These are phyloP conservation scores for Neurospora sp. DNA, from an alignment of 495 filamentous ascomycete genomes.

Conservation along the genomic window DNA sequence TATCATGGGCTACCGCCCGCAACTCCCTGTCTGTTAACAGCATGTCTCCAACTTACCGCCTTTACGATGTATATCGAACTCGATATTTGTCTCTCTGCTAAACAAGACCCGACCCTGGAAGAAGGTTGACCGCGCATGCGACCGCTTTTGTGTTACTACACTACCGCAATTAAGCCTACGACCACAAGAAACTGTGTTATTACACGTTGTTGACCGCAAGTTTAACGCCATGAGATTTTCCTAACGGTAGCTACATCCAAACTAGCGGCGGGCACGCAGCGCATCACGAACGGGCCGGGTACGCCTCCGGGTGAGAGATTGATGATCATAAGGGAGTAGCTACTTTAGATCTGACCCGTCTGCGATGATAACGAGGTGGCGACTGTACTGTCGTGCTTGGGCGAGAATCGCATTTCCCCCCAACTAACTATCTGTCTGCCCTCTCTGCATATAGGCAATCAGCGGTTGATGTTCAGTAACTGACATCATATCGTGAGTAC, in stretches of 20 bases:
- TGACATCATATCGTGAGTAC: not conserved
- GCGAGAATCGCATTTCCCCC: not conserved
- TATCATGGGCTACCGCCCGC: not conserved
- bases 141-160: not conserved
- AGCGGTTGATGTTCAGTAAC: not conserved
- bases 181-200: not conserved
- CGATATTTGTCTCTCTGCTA: not conserved
- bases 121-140: not conserved
- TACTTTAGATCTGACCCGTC: not conserved
- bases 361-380: not conserved
- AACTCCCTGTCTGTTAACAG: not conserved
- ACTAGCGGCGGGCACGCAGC: not conserved
- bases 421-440: not conserved
- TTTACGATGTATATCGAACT: not conserved
- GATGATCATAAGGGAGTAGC: not conserved
- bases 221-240: not conserved
- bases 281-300: not conserved
- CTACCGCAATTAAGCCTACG: not conserved
- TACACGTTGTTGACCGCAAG: not conserved
- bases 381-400: not conserved
- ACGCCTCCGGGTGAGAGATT: not conserved
- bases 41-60: not conserved
- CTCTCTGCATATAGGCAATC: not conserved
- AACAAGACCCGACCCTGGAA: not conserved
- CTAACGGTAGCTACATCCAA: not conserved